These are phyloP conservation scores for Boletales sp. DNA, from an alignment of 768 basidiomycete species.

Conservation along the genomic window DNA sequence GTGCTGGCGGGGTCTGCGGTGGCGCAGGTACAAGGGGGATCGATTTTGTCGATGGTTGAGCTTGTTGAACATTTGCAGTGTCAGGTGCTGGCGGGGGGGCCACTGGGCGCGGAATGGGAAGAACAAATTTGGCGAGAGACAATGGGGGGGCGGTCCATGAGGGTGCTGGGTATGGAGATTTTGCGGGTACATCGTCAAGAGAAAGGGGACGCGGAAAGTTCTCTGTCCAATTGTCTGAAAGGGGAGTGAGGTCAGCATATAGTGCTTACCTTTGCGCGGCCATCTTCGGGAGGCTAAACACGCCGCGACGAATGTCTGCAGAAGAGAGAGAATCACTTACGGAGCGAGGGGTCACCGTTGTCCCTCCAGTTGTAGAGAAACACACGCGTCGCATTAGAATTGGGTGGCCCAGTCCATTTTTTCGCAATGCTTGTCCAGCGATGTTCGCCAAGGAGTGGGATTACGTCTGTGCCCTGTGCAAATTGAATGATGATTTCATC, in stretches of 20 bases:
- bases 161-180: slow-evolving; percentile 26
- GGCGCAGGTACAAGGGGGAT: not conserved
- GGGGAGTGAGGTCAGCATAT: not conserved
- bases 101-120: slow-evolving; percentile 17
- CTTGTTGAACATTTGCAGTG: not conserved
- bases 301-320: not conserved
- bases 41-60: not conserved
- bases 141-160: slow-evolving; percentile 19
- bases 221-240: slow-evolving; percentile 26
- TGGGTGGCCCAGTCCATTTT: slow-evolving; percentile 7
- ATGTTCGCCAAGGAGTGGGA: slow-evolving; percentile 29
- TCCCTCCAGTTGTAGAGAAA: slow-evolving; percentile 31
- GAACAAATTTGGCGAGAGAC: slow-evolving; percentile 20
- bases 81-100: not conserved
- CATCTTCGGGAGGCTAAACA: not conserved
- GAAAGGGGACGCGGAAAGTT: slow-evolving; percentile 13
- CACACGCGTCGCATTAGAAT: slow-evolving; percentile 16
- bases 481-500: slow-evolving; percentile 30
- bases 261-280: not conserved
- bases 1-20: not conserved
- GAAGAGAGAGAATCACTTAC: slow-evolving; percentile 15
- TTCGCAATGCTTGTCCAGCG: slow-evolving; percentile 15
- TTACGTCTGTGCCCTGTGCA: slow-evolving; percentile 16
- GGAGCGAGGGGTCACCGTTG: slow-evolving; percentile 29
- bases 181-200: slow-evolving; percentile 12